Conservation (phyloP, 345 rosid genomes). For the Populus deltoides region DNA sequence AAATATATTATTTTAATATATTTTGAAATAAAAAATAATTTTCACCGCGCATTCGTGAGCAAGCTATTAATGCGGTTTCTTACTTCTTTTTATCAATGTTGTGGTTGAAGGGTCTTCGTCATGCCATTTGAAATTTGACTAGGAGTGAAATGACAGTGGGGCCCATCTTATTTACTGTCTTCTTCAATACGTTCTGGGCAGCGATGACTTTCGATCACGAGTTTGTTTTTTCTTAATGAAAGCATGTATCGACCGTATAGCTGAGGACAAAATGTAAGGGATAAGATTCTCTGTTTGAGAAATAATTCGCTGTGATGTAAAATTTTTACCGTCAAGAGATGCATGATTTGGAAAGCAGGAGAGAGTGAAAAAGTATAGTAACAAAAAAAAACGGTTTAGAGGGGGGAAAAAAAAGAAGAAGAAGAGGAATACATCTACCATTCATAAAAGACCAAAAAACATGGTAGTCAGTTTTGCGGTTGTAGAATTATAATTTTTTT, state of each 20-base stretch:
- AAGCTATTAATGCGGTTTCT: background rate
- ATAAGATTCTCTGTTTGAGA: background rate
- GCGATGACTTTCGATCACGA: background rate
- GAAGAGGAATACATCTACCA: no score
- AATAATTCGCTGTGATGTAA: background rate
- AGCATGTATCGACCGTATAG: background rate
- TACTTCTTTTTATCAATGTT: background rate
- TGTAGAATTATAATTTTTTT: no score
- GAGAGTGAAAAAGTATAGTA: background rate
- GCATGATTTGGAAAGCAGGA: background rate
- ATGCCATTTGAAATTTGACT: background rate
- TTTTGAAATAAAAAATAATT: no score
- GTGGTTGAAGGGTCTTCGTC: background rate
- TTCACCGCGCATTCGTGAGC: no score
- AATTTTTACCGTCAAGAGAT: background rate
- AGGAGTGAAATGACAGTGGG: slow-evolving; percentile 4
- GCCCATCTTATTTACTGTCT: background rate
- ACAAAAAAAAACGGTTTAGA: background rate
- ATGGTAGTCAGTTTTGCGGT: no score
- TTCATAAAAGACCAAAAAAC: no score
- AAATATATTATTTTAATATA: no score
- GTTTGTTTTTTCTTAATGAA: background rate
- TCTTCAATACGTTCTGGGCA: background rate
- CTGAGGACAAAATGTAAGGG: background rate
- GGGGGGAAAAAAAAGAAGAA: no score